Evolutionary conservation across 2,329 filamentous ascomycete species (phyloP).

Genomic region (Penicillium sp.): DNA sequence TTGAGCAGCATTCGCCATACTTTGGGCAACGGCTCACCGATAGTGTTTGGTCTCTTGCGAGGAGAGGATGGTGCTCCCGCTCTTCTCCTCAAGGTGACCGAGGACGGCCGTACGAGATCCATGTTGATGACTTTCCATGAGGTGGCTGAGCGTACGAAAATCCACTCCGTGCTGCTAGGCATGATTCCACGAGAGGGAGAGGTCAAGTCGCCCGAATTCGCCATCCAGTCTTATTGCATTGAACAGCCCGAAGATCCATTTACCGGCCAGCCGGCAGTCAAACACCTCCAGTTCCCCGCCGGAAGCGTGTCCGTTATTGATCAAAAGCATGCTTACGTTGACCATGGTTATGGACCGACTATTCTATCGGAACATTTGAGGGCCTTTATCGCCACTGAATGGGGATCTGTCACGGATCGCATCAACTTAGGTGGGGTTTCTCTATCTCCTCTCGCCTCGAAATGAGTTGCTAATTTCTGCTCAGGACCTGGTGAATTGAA

Average conservation of each 20-base stretch:
- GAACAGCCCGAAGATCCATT: constrained; percentile 38
- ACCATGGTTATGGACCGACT: constrained; percentile 54
- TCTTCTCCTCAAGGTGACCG: constrained; percentile 62
- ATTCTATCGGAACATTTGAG: constrained; percentile 69
- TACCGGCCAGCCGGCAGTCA: constrained; percentile 23
- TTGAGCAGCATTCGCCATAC: constrained; percentile 67
- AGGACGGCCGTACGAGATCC: constrained; percentile 56
- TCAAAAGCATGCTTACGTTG: constrained; percentile 49
- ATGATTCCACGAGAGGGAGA: constrained; percentile 61
- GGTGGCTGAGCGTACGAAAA: constrained; percentile 57
- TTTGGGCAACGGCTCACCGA: constrained; percentile 55
- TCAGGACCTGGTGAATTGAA: constrained; percentile 61
- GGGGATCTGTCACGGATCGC: constrained; percentile 71
- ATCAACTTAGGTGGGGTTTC: constrained; percentile 57
- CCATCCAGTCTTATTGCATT: constrained; percentile 58
- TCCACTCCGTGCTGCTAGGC: constrained; percentile 66
- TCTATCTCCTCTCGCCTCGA: background rate
- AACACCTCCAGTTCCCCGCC: constrained; percentile 32
- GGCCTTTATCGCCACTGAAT: constrained; percentile 64
- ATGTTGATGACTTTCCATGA: constrained; percentile 72
- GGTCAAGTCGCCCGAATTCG: constrained; percentile 60
- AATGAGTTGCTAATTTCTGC: constrained; percentile 11
- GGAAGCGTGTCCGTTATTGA: constrained; percentile 55
- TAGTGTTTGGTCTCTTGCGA: constrained; percentile 69
- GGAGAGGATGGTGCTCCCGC: constrained; percentile 62